Conservation (phyloP, 2,329 filamentous ascomycete genomes). For the Xylaria sp. region DNA sequence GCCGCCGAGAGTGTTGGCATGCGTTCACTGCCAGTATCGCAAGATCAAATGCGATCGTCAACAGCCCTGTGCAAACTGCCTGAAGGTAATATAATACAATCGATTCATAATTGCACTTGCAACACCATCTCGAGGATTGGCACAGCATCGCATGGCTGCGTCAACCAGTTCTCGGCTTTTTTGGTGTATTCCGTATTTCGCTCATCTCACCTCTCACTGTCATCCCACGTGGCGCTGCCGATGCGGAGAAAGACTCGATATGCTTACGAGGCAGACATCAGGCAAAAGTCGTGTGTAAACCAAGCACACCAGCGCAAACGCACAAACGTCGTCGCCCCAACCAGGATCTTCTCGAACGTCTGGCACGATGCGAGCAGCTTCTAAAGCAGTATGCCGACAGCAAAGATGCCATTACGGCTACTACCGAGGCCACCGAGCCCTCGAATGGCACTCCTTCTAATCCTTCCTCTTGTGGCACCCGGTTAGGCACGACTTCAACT, state of each 20-base stretch:
- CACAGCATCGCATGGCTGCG: neutral
- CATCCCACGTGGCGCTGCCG: neutral
- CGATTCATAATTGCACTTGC: neutral
- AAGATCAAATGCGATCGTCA: constrained; percentile 59
- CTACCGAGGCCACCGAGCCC: neutral
- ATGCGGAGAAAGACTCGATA: neutral
- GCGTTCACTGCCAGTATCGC: constrained; percentile 58
- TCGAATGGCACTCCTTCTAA: neutral
- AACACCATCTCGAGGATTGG: neutral
- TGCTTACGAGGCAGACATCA: constrained; percentile 9
- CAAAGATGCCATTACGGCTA: constrained; percentile 4
- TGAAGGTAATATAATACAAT: constrained; percentile 30
- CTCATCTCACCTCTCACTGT: neutral
- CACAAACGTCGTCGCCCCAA: constrained; percentile 21
- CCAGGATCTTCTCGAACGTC: constrained; percentile 21
- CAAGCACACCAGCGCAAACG: constrained; percentile 17
- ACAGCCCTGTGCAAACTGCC: constrained; percentile 53
- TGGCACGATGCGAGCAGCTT: constrained; percentile 21
- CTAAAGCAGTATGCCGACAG: constrained; percentile 20
- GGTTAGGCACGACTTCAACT: neutral
- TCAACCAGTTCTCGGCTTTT: neutral
- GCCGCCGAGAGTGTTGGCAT: constrained; percentile 38
- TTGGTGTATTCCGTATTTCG: neutral
- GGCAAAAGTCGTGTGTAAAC: constrained; percentile 21
- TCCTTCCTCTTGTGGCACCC: neutral